Conservation (phyloP, 2,329 filamentous ascomycete species). For the Trichoderma semiorbis region DNA sequence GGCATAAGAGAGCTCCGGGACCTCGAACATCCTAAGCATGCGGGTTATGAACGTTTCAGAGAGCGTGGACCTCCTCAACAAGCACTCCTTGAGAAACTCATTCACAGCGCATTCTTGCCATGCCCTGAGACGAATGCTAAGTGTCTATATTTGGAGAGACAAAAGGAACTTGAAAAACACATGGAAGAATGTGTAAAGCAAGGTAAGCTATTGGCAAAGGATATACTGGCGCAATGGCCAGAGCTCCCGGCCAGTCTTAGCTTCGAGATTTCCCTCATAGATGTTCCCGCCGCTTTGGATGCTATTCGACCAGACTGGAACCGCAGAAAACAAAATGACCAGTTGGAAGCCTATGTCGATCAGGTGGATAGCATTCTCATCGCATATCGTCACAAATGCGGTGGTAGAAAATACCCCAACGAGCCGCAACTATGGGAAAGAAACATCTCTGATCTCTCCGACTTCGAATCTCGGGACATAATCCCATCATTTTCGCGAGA, state of each 20-base stretch:
- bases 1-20: neutral
- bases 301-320: neutral
- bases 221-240: too few species aligned
- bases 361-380: neutral
- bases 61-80: neutral
- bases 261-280: neutral
- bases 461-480: neutral
- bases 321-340: neutral
- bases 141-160: too few species aligned
- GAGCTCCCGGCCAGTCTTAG: too few species aligned
- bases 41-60: constrained; percentile 18
- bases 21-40: constrained; percentile 4
- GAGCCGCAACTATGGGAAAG: too few species aligned
- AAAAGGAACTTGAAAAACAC: too few species aligned
- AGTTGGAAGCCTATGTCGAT: neutral
- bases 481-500: neutral
- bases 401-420: neutral
- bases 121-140: too few species aligned
- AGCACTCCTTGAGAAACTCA: too few species aligned
- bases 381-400: neutral
- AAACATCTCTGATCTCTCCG: neutral
- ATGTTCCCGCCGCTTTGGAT: neutral
- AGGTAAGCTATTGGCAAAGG: too few species aligned
- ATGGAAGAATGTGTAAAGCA: too few species aligned
- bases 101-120: too few species aligned